Percentiles rank a stretch among this genome's conserved stretches.
phyloP scores from a whole-genome alignment of 163 green algal species.

The Scenedesmus sp. region DNA sequence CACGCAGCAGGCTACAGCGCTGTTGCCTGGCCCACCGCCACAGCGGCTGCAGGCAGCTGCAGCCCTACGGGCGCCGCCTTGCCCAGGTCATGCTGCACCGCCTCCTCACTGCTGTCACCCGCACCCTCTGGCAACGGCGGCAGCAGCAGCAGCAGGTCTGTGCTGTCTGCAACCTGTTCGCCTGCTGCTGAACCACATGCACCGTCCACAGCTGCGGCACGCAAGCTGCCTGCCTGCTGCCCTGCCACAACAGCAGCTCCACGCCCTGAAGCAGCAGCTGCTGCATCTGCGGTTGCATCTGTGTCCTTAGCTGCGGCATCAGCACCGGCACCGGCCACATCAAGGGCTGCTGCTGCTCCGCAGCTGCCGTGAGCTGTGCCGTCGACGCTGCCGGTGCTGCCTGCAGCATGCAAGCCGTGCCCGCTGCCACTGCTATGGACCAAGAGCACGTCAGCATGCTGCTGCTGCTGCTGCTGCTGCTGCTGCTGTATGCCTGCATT shows the following conservation, averaged over 20 bases:
- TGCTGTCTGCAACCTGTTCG: slow-evolving; percentile 3
- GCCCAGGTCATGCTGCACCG: neutral
- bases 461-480: slow-evolving; percentile 21
- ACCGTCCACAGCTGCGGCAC: neutral
- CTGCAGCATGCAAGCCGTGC: neutral
- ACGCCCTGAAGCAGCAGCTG: slow-evolving; percentile 3
- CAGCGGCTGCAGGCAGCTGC: neutral
- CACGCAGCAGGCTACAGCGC: neutral
- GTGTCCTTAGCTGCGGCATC: neutral
- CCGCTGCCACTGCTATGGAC: neutral
- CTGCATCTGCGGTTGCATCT: neutral
- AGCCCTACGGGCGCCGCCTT: neutral
- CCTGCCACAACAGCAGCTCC: neutral
- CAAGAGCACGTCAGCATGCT: neutral
- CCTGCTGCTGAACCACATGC: neutral
- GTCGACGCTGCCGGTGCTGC: neutral
- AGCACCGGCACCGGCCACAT: neutral
- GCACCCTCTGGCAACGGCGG: neutral
- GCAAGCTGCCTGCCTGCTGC: neutral
- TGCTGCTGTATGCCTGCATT: slow-evolving; percentile 3
- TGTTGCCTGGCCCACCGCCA: neutral
- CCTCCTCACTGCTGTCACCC: slow-evolving; percentile 18
- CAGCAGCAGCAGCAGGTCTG: slow-evolving; percentile 27
- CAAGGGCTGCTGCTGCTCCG: neutral
- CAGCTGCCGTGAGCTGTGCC: neutral